Evolutionary conservation across 2,329 filamentous ascomycete species (phyloP), one percentile per base, ranked within the genome.

Genomic region (Cadophora luteo-olivacea): DNA sequence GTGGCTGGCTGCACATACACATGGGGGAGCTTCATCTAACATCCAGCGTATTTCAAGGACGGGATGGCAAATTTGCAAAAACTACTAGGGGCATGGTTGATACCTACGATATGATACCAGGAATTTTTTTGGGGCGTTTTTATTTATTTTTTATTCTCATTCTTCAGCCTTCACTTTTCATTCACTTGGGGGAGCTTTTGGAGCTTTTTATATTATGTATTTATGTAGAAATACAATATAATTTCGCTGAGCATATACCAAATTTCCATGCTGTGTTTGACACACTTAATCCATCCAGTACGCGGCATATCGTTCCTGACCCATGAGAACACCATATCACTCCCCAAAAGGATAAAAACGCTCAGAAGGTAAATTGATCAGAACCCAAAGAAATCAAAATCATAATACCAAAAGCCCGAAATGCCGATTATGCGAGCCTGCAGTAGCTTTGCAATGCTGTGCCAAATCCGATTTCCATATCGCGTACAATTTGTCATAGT

Each of bases 61-160:
- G 24, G 6, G 38, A 32, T 7, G 58, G n/a, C 41, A 29, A 62
- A 62, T 62, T 49, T 62, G 60, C 60, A 62, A 48, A 22, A 62
- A 38, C 14, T 51, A 25, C 7, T 49, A 49, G 24, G 38, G 38
- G 12, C 32, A 6, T 48, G 64, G 64, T 29, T 54, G 45, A 51
- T 55, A 57, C 33, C 48, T 38, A 29, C 12, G 65, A 55, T 32
- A 49, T 67, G 65, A 67, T 67, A 69, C 65, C 62, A 67, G 62
- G 68, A 55, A 60, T 69, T 66, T 64, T 22, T 29, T 29, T 3
- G 29, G 29, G 49, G 61, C 25, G 36, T 36, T 55, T 29, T 33
- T 52, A 52, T 9, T 16, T 55, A 7, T 19, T 16, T 32, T 55
- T 32, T 24, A 29, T 3, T 55, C 32, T 9, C 29, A 33, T 55